Base-by-base conservation (phyloP, 495 filamentous ascomycete species). In the Penicillium alfredii region DNA sequence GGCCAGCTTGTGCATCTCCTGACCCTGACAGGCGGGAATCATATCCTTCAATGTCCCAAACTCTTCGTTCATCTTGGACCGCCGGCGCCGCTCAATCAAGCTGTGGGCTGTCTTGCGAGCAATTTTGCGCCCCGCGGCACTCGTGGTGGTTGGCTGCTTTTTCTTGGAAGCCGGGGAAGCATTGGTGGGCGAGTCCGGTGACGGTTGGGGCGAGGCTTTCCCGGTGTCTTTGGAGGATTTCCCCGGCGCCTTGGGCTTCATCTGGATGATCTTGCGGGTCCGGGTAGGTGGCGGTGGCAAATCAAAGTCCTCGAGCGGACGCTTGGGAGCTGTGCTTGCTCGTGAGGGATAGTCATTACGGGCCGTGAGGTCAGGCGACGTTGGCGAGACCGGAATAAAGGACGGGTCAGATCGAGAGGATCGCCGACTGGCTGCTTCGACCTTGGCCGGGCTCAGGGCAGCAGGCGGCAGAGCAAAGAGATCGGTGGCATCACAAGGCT, bases 1-100 rank as follows among this genome's bases (percentile, higher is more conserved):
- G 2, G 88, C 88, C 31, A 98, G 72, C 68, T 98, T 98, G 63
- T 98, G 92, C 92, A 98, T 98, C 52, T 95, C 88, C 41, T 86
- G 82, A 12, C 88, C 87, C 18, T 44, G 57, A 53, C 92, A 97
- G 1, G 92, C 93, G 1, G 93, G 93, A 46, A 98, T 94, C 83
- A 98, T 84, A 54, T 83, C 77, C 66, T 96, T 97, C 40, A 98
- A 66, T 10, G 92, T 83, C 1, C 77, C 82, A 66, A 98, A 98
- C 61, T 97, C 92, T 52, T 97, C 92, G 50, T 98, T 98, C 92
- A 98, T 98, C 70, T 97, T 98, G 4, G 86, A 94, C 32, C 92
- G 72, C 45, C 92, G 69, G 30, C 93, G 66, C 10, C 92, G 75
- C 64, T 98, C 92, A 52, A 98, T 98, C 48, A 97, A 59, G 47